Conservation (phyloP, 805 yeast genomes). For the Spathaspora sp. region DNA sequence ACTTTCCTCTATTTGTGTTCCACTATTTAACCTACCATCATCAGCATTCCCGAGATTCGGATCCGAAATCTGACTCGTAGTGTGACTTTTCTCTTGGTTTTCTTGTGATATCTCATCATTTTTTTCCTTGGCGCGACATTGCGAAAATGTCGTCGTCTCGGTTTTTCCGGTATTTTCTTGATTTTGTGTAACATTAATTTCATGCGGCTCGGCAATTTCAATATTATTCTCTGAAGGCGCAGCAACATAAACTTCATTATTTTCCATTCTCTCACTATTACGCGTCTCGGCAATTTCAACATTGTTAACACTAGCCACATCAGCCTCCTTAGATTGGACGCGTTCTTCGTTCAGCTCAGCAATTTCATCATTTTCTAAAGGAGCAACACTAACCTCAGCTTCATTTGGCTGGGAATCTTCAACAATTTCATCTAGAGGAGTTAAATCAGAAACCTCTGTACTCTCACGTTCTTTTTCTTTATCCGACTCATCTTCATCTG, state of each 20-base stretch:
- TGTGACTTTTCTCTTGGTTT: neutral
- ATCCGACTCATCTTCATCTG: neutral
- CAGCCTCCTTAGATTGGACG: too few relatives aligned
- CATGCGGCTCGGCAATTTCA: too few relatives aligned
- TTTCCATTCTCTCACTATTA: too few relatives aligned
- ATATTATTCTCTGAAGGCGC: too few relatives aligned
- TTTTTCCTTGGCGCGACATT: neutral
- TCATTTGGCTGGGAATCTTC: neutral
- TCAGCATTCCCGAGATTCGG: neutral
- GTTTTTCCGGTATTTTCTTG: too few relatives aligned
- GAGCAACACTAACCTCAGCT: neutral
- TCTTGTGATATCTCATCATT: neutral
- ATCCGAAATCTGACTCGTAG: neutral
- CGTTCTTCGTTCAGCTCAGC: neutral
- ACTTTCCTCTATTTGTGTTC: neutral
- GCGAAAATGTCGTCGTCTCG: too few relatives aligned
- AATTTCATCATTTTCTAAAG: neutral
- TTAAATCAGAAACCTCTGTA: too few relatives aligned
- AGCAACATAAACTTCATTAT: too few relatives aligned
- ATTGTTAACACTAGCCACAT: too few relatives aligned
- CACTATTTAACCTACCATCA: neutral
- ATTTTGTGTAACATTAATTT: too few relatives aligned
- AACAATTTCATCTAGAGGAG: neutral
- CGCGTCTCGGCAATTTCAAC: too few relatives aligned
- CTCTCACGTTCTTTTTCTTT: too few relatives aligned